Evolutionary conservation across 176 grass and related monocot species (phyloP).

Genomic region (Puya raimondii): DNA sequence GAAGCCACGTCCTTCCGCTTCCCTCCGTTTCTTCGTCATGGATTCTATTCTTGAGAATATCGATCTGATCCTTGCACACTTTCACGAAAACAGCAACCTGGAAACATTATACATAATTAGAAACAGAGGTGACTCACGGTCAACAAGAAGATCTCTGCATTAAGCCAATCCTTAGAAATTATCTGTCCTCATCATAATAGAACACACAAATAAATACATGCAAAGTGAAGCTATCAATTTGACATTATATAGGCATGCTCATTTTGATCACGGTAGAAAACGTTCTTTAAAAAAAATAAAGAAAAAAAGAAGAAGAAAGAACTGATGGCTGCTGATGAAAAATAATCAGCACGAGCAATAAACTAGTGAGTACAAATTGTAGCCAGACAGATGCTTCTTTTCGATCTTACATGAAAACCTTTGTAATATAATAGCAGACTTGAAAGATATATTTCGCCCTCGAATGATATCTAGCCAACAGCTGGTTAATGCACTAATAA

Average conservation of each 20-base stretch:
- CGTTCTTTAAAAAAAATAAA: background rate
- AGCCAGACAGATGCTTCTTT: background rate
- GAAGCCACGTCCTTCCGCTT: conserved; percentile 60
- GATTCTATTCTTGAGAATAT: conserved; percentile 92
- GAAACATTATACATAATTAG: conserved; percentile 26
- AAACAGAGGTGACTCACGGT: conserved; percentile 6
- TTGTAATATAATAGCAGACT: too few relatives aligned
- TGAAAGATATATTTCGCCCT: too few relatives aligned
- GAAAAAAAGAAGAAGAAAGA: background rate
- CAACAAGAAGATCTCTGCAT: background rate
- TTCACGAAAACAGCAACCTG: conserved; percentile 85
- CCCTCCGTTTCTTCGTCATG: conserved; percentile 47
- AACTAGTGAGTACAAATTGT: background rate
- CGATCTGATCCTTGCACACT: conserved; percentile 94
- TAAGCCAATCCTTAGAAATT: background rate
- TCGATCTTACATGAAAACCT: too few relatives aligned
- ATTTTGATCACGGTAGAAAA: background rate
- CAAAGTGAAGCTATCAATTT: background rate
- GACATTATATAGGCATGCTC: background rate
- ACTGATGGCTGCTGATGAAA: background rate
- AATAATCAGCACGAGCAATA: background rate
- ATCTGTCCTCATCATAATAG: background rate
- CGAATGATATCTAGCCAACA: too few relatives aligned
- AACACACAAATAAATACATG: background rate
- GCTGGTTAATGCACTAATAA: background rate